Conservation (phyloP, 768 basidiomycete genomes). For the Collybia sordida region DNA sequence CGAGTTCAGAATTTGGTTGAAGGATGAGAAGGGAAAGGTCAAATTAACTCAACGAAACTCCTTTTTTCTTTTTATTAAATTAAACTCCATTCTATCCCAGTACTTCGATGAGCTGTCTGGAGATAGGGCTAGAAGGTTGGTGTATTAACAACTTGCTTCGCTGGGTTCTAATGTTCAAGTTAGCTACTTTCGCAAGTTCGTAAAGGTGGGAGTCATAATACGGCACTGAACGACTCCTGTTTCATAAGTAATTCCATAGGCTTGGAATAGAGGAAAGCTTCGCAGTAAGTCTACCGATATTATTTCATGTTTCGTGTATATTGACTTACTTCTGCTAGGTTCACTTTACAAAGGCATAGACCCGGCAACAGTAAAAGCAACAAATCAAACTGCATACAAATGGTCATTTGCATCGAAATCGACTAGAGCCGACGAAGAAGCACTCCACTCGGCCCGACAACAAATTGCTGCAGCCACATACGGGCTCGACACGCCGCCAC, state of each 20-base stretch:
- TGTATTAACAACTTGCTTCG: constrained; percentile 10
- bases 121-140: constrained; percentile 76
- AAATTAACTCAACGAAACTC: constrained; percentile 12
- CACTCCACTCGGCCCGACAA: constrained; percentile 57
- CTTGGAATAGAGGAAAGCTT: constrained; percentile 82
- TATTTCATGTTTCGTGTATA: not conserved
- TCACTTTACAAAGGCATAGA: constrained; percentile 63
- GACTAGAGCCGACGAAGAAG: constrained; percentile 55
- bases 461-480: constrained; percentile 55
- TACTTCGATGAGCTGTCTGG: constrained; percentile 87
- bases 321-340: constrained; percentile 27
- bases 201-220: constrained; percentile 52
- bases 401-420: constrained; percentile 81
- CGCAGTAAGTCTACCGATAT: constrained; percentile 42
- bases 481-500: constrained; percentile 23
- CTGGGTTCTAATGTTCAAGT: constrained; percentile 27
- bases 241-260: constrained; percentile 32
- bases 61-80: constrained; percentile 2
- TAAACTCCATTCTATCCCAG: constrained; percentile 30
- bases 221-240: not conserved
- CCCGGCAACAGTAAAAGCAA: constrained; percentile 52
- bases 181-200: constrained; percentile 92
- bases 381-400: constrained; percentile 78
- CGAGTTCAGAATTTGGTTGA: constrained; percentile 88
- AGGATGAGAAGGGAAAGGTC: constrained; percentile 58